A percentile compares a stretch with the other conserved stretches of the same genome.
Evolutionary conservation across 2,329 filamentous ascomycete genomes (phyloP).

Genomic region (Fusarium pseudocircinatum): DNA sequence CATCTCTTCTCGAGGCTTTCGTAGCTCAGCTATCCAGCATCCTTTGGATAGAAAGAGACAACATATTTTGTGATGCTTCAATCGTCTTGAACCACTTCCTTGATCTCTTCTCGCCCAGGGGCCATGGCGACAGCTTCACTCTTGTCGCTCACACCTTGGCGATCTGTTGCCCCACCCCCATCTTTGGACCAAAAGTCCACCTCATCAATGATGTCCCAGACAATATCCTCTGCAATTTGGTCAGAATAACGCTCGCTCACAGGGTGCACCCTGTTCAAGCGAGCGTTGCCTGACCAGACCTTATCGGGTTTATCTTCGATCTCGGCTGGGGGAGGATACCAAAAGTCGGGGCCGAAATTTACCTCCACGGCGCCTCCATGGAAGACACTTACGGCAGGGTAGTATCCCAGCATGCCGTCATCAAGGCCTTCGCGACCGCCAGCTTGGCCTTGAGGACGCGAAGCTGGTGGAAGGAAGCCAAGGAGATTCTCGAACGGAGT

Average conservation of each 20-base stretch:
- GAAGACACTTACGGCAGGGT: slow-evolving; percentile 92
- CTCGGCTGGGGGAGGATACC: slow-evolving; percentile 78
- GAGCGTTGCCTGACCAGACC: slow-evolving; percentile 41
- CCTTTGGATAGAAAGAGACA: neutral
- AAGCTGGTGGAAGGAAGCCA: slow-evolving; percentile 91
- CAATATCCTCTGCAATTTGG: slow-evolving; percentile 92
- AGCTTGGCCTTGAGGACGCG: slow-evolving; percentile 74
- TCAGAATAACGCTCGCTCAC: slow-evolving; percentile 86
- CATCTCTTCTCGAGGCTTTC: neutral
- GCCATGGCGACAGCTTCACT: slow-evolving; percentile 55
- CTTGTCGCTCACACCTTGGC: slow-evolving; percentile 56
- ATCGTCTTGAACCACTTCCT: slow-evolving; percentile 73
- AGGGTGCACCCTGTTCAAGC: slow-evolving; percentile 59
- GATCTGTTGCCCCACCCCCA: slow-evolving; percentile 60
- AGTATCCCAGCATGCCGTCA: slow-evolving; percentile 95
- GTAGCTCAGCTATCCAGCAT: neutral
- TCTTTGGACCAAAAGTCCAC: slow-evolving; percentile 89
- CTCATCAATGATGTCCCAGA: slow-evolving; percentile 94
- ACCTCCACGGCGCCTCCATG: slow-evolving; percentile 89
- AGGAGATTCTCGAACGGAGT: slow-evolving; percentile 89
- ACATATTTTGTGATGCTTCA: slow-evolving; percentile 41
- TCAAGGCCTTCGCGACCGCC: slow-evolving; percentile 88
- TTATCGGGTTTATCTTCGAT: slow-evolving; percentile 61
- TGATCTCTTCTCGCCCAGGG: slow-evolving; percentile 66
- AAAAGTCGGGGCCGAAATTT: slow-evolving; percentile 95